Base-by-base conservation (phyloP, 768 basidiomycete species). In the Tricholoma furcatifolium region DNA sequence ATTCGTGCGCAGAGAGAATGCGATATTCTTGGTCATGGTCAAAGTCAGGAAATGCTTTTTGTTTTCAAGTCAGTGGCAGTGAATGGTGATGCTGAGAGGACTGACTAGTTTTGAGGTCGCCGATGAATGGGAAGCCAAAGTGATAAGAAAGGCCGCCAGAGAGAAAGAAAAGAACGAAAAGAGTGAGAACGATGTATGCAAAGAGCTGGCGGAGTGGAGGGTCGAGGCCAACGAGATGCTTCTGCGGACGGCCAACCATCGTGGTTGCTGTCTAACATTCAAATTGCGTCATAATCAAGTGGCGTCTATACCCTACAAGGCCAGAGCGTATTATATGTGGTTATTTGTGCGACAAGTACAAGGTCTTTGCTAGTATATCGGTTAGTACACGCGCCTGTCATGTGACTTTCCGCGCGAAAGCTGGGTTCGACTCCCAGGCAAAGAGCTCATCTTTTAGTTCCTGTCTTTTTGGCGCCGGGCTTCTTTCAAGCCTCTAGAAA, bases 21-120 rank as follows among this genome's bases (percentile, higher is more conserved):
- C 67, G 62, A 1, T 79, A 54, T 4, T 65, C 60, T 6, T 62
- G 66, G 58, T 84, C 85, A 34, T 67, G 70, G 49, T 80, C 73
- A 55, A 89, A 84, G 63, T 87, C 82, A 4, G 84, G 82, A 53
- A 74, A 62, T 6, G 67, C 77, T 79, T 57, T 30, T n/a, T n/a
- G n/a, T n/a, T n/a, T 2, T 34, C 52, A 55, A 24, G 9, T 50
- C 20, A 60, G 50, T 30, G 14, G 27, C 6, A 38, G 14, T 7
- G 10, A 35, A 15, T 23, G 27, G 7, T 7, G n/a, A n/a, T n/a
- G n/a, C n/a, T n/a, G n/a, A n/a, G n/a, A n/a, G n/a, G n/a, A 27
- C 38, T 47, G 14, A 53, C 51, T 41, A 11, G 11, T 47, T 18
- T 47, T 24, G 30, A 23, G 2, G 40, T 30, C 20, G 18, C 38